These are phyloP conservation scores for Salix udensis DNA, from an alignment of 345 rosid genomes.

Conservation along the genomic window DNA sequence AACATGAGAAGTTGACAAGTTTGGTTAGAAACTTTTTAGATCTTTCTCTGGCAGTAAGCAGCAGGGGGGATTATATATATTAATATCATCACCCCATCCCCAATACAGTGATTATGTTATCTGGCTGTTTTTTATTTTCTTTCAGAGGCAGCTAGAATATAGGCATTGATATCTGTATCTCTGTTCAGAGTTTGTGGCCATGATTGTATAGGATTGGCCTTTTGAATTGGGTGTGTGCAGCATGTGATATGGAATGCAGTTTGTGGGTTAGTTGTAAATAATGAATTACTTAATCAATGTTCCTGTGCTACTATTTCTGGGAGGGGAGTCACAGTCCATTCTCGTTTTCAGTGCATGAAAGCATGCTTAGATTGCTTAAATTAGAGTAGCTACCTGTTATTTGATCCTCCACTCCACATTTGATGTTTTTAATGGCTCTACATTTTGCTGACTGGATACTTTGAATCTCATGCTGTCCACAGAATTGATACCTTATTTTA, in stretches of 20 bases:
- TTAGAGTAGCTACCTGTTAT: not conserved
- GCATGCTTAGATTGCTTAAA: not conserved
- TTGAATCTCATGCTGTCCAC: not conserved
- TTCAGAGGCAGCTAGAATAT: not conserved
- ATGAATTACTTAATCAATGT: not conserved
- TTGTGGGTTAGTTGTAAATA: not conserved
- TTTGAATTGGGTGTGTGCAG: not conserved
- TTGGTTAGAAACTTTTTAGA: not conserved
- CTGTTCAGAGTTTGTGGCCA: not conserved
- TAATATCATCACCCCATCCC: not conserved
- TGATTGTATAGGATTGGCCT: not conserved
- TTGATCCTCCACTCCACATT: not conserved
- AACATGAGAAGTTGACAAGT: not conserved
- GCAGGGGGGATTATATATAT: not conserved
- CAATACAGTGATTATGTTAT: not conserved
- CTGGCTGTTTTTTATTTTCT: not conserved
- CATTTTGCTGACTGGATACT: not conserved
- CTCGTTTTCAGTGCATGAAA: not conserved
- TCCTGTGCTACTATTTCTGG: not conserved
- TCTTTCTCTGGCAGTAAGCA: not conserved
- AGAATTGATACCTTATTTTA: not conserved
- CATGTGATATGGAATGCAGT: not conserved
- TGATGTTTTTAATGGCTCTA: not conserved
- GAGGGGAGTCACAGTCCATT: not conserved
- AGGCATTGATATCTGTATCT: not conserved